Conservation (phyloP, 208 protist genomes). For the Wallacemonas collosoma region DNA sequence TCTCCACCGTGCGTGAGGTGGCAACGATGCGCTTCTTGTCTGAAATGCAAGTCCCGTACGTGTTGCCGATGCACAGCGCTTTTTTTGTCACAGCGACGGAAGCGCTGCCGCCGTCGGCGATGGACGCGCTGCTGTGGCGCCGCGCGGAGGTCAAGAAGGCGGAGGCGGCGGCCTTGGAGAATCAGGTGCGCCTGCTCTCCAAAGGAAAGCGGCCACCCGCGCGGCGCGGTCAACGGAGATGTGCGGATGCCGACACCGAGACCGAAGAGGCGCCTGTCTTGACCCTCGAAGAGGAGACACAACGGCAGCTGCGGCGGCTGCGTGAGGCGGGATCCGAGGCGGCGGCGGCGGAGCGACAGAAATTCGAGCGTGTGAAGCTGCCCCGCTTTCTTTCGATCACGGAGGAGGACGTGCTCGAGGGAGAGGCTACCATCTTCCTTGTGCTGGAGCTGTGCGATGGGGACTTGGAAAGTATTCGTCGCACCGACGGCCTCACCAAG, state of each 20-base stretch:
- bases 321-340: constrained; percentile 22
- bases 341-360: constrained; percentile 32
- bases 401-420: constrained; percentile 59
- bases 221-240: not conserved
- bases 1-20: constrained; percentile 78
- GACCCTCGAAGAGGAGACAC: constrained; percentile 31
- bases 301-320: constrained; percentile 22
- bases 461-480: constrained; percentile 72
- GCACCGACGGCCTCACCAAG: constrained; percentile 52
- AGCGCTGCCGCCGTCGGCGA: constrained; percentile 61
- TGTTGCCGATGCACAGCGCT: constrained; percentile 82
- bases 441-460: constrained; percentile 88
- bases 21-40: constrained; percentile 84
- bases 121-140: constrained; percentile 43
- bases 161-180: constrained; percentile 35
- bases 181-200: constrained; percentile 26
- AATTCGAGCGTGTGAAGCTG: constrained; percentile 43
- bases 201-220: constrained; percentile 5
- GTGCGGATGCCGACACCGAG: not conserved
- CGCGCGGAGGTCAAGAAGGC: constrained; percentile 31
- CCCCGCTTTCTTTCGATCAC: constrained; percentile 82
- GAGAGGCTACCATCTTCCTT: constrained; percentile 76
- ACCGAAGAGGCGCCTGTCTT: not conserved
- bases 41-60: constrained; percentile 77
- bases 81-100: constrained; percentile 66